Percentiles rank a stretch among this genome's conserved stretches.
Evolutionary conservation across 2,329 filamentous ascomycete species (phyloP).

Genomic region (Fusarium sp.): DNA sequence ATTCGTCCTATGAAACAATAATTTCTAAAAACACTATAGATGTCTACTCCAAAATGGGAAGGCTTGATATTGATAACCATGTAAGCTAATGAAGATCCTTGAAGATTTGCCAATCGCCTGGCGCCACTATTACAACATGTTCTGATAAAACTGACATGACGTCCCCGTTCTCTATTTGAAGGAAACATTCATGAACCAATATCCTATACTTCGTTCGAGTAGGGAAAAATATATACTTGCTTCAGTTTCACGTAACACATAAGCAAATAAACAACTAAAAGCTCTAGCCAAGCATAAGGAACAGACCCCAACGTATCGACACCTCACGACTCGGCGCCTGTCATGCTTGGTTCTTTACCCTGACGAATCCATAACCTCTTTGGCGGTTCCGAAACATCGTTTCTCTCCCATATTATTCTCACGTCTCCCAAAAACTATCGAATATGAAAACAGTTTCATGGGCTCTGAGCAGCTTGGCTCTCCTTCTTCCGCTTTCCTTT

Average conservation of each 20-base stretch:
- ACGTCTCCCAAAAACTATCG: neutral
- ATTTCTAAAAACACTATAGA: neutral
- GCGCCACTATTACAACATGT: neutral
- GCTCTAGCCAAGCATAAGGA: neutral
- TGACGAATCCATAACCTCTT: neutral
- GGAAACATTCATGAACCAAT: neutral
- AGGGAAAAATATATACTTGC: neutral
- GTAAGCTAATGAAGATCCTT: neutral
- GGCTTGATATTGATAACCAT: constrained; percentile 1
- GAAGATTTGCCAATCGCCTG: neutral
- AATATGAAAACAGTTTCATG: neutral
- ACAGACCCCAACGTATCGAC: neutral
- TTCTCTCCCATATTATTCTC: neutral
- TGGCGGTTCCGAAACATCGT: neutral
- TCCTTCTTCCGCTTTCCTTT: neutral
- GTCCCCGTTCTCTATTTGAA: neutral
- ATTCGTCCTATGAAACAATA: constrained; percentile 20
- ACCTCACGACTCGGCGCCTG: constrained; percentile 1
- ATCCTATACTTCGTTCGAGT: neutral
- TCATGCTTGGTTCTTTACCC: constrained; percentile 14
- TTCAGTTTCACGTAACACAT: neutral
- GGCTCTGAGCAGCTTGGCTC: neutral
- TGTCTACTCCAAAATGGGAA: constrained; percentile 3
- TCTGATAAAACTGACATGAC: constrained; percentile 7
- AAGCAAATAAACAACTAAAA: neutral